Percentiles rank a stretch among this genome's conserved stretches.
phyloP scores from a whole-genome alignment of 352 stramenopile species.

The Phytophthora niederhauseri region DNA sequence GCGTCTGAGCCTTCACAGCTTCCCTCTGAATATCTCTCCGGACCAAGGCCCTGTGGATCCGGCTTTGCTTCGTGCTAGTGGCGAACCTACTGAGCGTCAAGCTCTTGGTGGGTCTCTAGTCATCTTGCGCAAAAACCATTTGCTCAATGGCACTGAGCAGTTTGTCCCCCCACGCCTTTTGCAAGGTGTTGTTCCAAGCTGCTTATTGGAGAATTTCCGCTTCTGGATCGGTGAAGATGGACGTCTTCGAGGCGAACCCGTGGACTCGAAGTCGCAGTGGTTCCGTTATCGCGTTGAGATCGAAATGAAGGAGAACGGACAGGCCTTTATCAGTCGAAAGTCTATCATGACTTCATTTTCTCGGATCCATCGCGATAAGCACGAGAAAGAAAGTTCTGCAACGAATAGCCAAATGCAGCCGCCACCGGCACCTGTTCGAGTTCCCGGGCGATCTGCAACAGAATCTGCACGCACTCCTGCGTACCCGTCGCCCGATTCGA shows the following conservation, averaged over 20 bases:
- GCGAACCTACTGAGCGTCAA: constrained; percentile 72
- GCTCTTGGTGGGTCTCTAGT: constrained; percentile 86
- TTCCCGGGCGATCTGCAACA: constrained; percentile 1
- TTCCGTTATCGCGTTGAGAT: constrained; percentile 88
- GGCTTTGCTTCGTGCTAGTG: constrained; percentile 61
- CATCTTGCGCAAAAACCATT: constrained; percentile 79
- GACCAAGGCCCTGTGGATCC: constrained; percentile 69
- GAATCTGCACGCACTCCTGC: constrained; percentile 13
- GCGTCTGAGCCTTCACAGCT: constrained; percentile 93
- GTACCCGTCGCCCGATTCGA: constrained; percentile 14
- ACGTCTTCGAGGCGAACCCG: constrained; percentile 94
- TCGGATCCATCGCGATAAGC: constrained; percentile 41
- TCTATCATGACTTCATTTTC: constrained; percentile 77
- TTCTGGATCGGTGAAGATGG: constrained; percentile 98
- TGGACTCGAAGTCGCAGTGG: constrained; percentile 86
- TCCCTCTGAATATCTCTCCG: constrained; percentile 69
- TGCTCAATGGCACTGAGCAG: constrained; percentile 78
- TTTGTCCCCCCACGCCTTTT: constrained; percentile 94
- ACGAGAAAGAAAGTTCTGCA: constrained; percentile 29
- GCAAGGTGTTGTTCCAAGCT: constrained; percentile 94
- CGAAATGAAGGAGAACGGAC: constrained; percentile 47
- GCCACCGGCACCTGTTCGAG: constrained; percentile 46
- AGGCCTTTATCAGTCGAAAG: constrained; percentile 63
- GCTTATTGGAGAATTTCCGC: constrained; percentile 95
- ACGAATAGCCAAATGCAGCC: constrained; percentile 38